Evolutionary conservation across 2,329 filamentous ascomycete species (phyloP), one percentile per base, ranked within the genome.

Genomic region (Elsinoe necatrix): DNA sequence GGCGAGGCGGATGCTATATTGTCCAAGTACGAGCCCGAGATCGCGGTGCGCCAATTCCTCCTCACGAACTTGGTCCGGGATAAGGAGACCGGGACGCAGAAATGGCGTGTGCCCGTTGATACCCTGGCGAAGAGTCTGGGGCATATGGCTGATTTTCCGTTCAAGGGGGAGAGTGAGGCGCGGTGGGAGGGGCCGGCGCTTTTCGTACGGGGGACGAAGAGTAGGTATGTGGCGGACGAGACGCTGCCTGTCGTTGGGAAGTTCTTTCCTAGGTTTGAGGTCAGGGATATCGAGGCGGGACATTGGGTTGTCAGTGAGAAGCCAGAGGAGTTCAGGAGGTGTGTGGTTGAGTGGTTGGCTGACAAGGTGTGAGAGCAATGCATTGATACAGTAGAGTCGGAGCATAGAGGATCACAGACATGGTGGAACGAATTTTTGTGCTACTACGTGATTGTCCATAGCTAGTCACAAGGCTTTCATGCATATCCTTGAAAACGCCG

Each of bases 241-340:
- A 80, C 83, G 54, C 71, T 95, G 48, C 87, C 88, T n/a, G 73
- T 86, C 16, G 85, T 93, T 63, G 87, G 88, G 2, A 78, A 82
- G 61, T 93, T 95, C 72, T 95, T 95, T 66, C 89, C 89, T 9
- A 76, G 77, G 21, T 95, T 93, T 66, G 74, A 81, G 67, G 66
- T 93, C 27, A 81, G 77, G 50, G 86, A 92, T 71, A 74, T 95
- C 29, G 84, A 93, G 35, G 80, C 84, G 7, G 89, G 89, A 0
- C 89, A 95, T 69, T 95, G 89, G 89, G 75, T 95, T 4, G 90
- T 92, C 60, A 89, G 87, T n/a, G 89, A 95, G 75, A 85, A 89
- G 64, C 89, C 89, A 0, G 83, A 89, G 66, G 83, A 77, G 8
- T 95, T 95, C 62, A 81, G 84, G 66, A 74, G 80, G 77, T 84